Evolutionary conservation across 2,329 filamentous ascomycete species (phyloP).

Genomic region (Albophoma yamanashiensis): DNA sequence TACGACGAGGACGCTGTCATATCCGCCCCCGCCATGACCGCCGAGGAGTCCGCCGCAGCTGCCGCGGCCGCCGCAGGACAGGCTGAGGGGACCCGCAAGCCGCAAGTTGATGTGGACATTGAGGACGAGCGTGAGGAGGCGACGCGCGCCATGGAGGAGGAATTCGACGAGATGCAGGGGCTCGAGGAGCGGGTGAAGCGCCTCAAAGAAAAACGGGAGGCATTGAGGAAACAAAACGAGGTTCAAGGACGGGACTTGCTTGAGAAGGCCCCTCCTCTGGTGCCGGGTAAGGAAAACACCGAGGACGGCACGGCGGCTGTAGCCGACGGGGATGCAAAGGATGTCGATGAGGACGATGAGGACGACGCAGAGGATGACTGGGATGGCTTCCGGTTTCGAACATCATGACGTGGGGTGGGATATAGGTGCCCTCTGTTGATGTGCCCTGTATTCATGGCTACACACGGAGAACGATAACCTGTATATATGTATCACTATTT

Average conservation of each 20-base stretch:
- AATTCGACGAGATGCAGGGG: conserved; percentile 76
- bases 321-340: conserved; percentile 27
- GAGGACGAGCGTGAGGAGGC: conserved; percentile 69
- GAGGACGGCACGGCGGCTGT: conserved; percentile 13
- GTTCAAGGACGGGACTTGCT: conserved; percentile 17
- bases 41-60: conserved; percentile 49
- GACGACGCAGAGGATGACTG: conserved; percentile 44
- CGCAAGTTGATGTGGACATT: conserved; percentile 42
- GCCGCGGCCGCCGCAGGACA: conserved; percentile 36
- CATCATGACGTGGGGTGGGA: conserved; percentile 3
- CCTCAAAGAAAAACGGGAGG: conserved; percentile 62
- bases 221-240: conserved; percentile 30
- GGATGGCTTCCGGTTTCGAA: conserved; percentile 44
- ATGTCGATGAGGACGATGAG: conserved; percentile 38
- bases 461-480: neutral
- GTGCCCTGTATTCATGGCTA: no score
- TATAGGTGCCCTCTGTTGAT: neutral
- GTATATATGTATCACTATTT: neutral
- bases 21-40: conserved; percentile 56
- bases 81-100: conserved; percentile 41
- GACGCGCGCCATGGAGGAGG: conserved; percentile 58
- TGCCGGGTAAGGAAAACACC: conserved; percentile 15
- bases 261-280: conserved; percentile 7
- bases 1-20: conserved; percentile 46
- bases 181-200: conserved; percentile 60